A percentile compares a stretch with the other conserved stretches of the same genome.
Evolutionary conservation across 1,139 yeast species (phyloP).

Genomic region (Blastobotrys proliferans): DNA sequence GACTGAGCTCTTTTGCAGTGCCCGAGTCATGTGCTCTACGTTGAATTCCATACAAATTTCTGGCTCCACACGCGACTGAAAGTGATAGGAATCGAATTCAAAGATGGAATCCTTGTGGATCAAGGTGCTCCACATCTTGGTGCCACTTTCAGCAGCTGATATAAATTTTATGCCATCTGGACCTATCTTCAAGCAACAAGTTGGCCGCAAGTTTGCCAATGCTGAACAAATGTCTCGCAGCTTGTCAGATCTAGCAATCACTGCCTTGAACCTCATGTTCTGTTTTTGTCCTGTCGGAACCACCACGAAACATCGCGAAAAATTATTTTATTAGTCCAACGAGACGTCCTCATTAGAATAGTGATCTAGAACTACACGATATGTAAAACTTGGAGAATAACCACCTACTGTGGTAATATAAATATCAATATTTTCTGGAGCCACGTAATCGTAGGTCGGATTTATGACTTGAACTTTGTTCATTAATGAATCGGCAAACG

Average conservation of each 20-base stretch:
- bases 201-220: conserved; percentile 3
- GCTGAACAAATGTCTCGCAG: conserved; percentile 4
- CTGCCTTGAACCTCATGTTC: conserved; percentile 10
- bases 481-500: conserved; percentile 60
- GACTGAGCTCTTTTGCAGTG: conserved; percentile 1
- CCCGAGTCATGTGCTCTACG: conserved; percentile 9
- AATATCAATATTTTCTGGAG: conserved; percentile 92
- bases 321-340: conserved; percentile 1
- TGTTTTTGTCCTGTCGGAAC: neutral
- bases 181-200: conserved; percentile 1
- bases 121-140: conserved; percentile 9
- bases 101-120: conserved; percentile 9
- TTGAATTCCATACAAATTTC: conserved; percentile 11
- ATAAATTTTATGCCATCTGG: conserved; percentile 9
- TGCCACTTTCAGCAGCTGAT: conserved; percentile 7
- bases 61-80: neutral
- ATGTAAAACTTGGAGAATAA: conserved; percentile 91
- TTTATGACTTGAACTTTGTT: conserved; percentile 81
- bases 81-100: conserved; percentile 1
- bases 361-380: conserved; percentile 91
- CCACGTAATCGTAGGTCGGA: conserved; percentile 87
- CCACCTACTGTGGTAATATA: conserved; percentile 96
- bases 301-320: neutral
- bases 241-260: neutral
- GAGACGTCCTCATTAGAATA: conserved; percentile 70